Base-by-base conservation (phyloP, 441 rosid genomes). In the Bocquillonia castaneifolia region DNA sequence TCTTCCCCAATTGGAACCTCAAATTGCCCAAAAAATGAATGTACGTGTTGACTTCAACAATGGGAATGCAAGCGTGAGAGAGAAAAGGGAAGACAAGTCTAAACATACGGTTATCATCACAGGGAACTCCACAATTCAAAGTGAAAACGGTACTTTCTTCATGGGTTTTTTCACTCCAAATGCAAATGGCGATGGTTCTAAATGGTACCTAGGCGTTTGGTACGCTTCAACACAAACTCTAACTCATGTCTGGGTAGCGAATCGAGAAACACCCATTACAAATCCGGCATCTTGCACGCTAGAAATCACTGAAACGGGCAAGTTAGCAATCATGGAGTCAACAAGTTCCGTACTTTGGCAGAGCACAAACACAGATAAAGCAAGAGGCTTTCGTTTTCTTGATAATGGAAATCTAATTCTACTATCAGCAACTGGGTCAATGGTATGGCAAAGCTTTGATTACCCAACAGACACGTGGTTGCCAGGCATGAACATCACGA, bases 401-500 rank as follows among this genome's bases (percentile, higher is more conserved):
- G 91, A 88, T 20, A 50, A 68, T 65, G 94, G 96, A 13, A 86
- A 89, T 77, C 76, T 89, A 17, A 81, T 91, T 66, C 56, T 91
- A 32, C 31, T 60, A 56, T 82, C 86, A 0, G 34, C 68, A 0
- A 18, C 58, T 10, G 84, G 64, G 34, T 70, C 74, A n/a, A 63
- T 82, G n/a, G 55, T 87, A 26, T 92, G 98, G 98, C 93, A 88
- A 66, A 92, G 98, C 82, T 89, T 91, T 34, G 86, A 91, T 20
- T 39, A 67, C 59, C 96, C 96, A 34, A 78, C 94, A 7, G 96
- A 92, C 71, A 92, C 96, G 65, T 92, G 93, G 89, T 84, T 92
- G 6, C 96, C 96, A 5, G 96, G 82, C 0, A 89, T 87, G 96
- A 86, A 85, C 55, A 69, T 89, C 54, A 83, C 89, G 28, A 75